phyloP scores from a whole-genome alignment of 306 rosid genomes.

The Quercus alba region DNA sequence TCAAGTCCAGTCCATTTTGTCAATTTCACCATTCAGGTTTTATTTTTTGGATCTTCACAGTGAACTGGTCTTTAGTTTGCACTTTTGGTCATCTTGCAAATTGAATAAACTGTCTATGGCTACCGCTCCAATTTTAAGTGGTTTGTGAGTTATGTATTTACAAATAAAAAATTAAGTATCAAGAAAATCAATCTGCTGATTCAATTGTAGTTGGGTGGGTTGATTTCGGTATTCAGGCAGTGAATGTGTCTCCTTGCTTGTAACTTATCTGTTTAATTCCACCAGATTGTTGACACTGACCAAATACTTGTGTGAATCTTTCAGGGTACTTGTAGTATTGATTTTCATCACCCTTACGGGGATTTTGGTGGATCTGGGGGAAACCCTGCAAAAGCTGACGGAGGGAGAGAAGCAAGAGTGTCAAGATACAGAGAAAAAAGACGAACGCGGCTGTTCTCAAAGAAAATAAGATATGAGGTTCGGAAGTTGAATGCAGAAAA shows the following conservation, averaged over 20 bases:
- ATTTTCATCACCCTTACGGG: constrained; percentile 27
- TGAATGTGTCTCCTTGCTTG: no score
- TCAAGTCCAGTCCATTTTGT: no score
- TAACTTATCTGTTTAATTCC: no score
- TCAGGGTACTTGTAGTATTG: constrained; percentile 42
- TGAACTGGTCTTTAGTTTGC: not conserved
- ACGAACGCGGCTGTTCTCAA: constrained; percentile 77
- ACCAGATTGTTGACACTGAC: not conserved
- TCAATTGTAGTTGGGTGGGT: no score
- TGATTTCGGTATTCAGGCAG: no score
- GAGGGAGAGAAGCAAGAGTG: constrained; percentile 88
- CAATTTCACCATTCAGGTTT: no score
- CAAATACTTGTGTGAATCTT: not conserved
- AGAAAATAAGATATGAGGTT: constrained; percentile 96
- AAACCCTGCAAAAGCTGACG: constrained; percentile 41
- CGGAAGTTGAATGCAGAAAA: constrained; percentile 93
- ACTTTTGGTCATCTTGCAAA: not conserved
- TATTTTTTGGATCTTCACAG: no score
- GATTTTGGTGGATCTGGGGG: constrained; percentile 38
- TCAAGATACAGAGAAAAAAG: constrained; percentile 89
- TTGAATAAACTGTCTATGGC: no score
- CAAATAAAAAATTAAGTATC: no score
- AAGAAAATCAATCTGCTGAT: no score
- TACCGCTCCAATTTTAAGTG: not conserved
- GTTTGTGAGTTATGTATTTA: not conserved